Percentiles rank a stretch among this genome's conserved stretches.
These are phyloP conservation scores for Trypanosoma lewisi DNA, from an alignment of 208 protist species.

Conservation along the genomic window DNA sequence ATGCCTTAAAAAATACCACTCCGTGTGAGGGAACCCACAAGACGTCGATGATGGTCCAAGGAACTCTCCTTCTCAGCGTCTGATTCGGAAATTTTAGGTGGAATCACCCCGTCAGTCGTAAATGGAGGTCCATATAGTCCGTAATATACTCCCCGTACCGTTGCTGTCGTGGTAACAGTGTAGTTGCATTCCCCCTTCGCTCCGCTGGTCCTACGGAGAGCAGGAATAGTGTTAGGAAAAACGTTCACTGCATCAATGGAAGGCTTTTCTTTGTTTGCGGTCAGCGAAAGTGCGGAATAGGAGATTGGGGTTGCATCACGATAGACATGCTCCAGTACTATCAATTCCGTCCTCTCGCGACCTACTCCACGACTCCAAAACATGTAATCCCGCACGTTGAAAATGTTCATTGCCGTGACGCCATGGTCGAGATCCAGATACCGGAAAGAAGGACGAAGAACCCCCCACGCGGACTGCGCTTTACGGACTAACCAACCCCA, in stretches of 20 bases:
- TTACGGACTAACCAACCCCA: conserved; percentile 39
- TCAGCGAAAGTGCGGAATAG: neutral
- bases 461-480: conserved; percentile 35
- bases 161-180: conserved; percentile 15
- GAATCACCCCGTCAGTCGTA: conserved; percentile 22
- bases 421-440: conserved; percentile 34
- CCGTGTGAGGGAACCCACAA: conserved; percentile 10
- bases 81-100: neutral
- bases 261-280: neutral
- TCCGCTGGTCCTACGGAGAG: neutral
- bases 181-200: neutral
- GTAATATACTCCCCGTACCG: conserved; percentile 22
- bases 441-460: conserved; percentile 31
- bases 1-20: conserved; percentile 15
- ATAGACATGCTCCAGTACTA: conserved; percentile 35
- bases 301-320: neutral
- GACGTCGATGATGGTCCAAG: conserved; percentile 22
- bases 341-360: conserved; percentile 24
- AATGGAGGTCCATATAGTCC: conserved; percentile 24
- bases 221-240: neutral
- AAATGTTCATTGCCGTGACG: conserved; percentile 30
- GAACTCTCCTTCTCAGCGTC: neutral
- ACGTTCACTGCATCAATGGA: neutral
- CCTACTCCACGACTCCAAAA: conserved; percentile 26
- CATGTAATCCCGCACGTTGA: conserved; percentile 29